Evolutionary conservation across 192 early-diverging fungal genomes (phyloP).

Genomic region (Podila epigama): DNA sequence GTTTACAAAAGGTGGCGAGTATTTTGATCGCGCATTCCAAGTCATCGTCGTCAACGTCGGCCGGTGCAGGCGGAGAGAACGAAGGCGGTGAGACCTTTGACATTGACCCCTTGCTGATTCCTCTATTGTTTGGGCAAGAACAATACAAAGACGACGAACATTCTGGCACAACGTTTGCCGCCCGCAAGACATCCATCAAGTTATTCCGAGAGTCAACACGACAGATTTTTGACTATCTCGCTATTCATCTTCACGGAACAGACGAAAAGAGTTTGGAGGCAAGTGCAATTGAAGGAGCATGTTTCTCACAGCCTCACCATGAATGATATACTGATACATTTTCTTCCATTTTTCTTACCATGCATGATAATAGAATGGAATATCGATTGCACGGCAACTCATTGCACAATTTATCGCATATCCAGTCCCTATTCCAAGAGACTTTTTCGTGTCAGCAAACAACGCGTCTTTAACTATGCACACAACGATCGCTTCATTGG

Average conservation of each 20-base stretch:
- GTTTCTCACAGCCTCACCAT: no score
- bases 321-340: background rate
- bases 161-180: background rate
- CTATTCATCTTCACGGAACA: background rate
- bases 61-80: no score
- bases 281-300: no score
- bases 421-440: slow-evolving; percentile 27
- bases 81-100: slow-evolving; percentile 22
- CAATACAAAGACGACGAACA: background rate
- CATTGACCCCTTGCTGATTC: slow-evolving; percentile 39
- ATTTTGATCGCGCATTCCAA: no score
- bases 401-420: slow-evolving; percentile 15
- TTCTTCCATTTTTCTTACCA: background rate
- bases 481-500: background rate
- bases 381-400: slow-evolving; percentile 23
- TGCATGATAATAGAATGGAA: slow-evolving; percentile 2
- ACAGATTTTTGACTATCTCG: slow-evolving; percentile 9
- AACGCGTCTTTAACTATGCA: background rate
- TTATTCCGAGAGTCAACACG: slow-evolving; percentile 18
- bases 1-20: slow-evolving; percentile 25
- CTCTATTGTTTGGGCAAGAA: slow-evolving; percentile 10
- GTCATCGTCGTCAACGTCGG: no score
- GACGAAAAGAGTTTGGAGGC: no score
- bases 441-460: slow-evolving; percentile 20
- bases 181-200: slow-evolving; percentile 6